These are phyloP conservation scores for Artemisia princeps DNA, from an alignment of 140 eudicot genomes.

Conservation along the genomic window DNA sequence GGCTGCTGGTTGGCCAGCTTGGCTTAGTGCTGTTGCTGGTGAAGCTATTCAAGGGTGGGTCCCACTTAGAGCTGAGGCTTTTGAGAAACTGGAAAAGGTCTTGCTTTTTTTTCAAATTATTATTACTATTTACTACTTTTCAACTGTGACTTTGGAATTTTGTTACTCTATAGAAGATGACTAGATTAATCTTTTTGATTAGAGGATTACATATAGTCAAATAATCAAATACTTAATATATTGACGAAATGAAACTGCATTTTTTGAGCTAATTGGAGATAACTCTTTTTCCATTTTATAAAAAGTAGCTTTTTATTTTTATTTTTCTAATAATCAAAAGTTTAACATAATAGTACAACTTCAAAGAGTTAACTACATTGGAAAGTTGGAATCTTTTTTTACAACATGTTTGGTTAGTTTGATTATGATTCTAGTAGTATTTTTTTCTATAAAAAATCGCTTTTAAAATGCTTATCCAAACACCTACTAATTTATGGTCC, in stretches of 20 bases:
- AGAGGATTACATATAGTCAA: too few relatives aligned
- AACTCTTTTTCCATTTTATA: not conserved
- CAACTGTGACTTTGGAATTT: too few relatives aligned
- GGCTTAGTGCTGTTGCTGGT: conserved; percentile 89
- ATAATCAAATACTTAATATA: too few relatives aligned
- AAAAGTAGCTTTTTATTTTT: not conserved
- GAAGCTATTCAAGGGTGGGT: conserved; percentile 98
- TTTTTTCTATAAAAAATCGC: not conserved
- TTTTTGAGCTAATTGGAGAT: not conserved
- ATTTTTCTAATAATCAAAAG: not conserved
- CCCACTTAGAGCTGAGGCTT: conserved; percentile 72
- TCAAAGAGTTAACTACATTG: too few relatives aligned
- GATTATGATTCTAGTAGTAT: too few relatives aligned
- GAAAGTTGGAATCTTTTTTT: too few relatives aligned
- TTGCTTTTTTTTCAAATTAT: not conserved
- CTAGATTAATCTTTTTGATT: too few relatives aligned
- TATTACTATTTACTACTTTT: not conserved
- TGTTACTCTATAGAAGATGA: too few relatives aligned
- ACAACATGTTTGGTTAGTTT: too few relatives aligned
- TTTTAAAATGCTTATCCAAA: not conserved
- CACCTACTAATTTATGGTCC: not conserved
- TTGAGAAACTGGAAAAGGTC: conserved; percentile 83
- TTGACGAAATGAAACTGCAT: too few relatives aligned
- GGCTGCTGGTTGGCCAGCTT: conserved; percentile 97
- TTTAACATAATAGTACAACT: not conserved